Percentiles rank a stretch among this genome's conserved stretches.
phyloP scores from a whole-genome alignment of 441 rosid genomes.

The Brassica hybrid region DNA sequence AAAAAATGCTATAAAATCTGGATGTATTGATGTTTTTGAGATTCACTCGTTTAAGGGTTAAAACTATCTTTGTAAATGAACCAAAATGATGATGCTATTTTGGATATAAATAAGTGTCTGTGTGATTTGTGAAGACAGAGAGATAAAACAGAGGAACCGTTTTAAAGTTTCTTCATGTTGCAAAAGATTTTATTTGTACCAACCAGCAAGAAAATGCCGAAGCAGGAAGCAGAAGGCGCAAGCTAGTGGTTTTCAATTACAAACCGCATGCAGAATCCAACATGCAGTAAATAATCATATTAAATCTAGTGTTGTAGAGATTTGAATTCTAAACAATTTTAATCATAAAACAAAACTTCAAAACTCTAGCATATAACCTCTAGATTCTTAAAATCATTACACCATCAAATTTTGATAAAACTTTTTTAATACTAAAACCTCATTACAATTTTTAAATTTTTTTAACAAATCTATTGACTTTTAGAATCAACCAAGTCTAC shows the following conservation, averaged over 20 bases:
- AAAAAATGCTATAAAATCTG: neutral
- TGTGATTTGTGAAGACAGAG: neutral
- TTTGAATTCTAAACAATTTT: no score
- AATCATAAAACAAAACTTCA: no score
- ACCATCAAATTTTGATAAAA: no score
- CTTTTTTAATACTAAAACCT: no score
- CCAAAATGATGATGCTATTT: slow-evolving; percentile 1
- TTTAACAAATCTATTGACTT: no score
- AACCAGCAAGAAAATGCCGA: neutral
- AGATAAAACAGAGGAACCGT: neutral
- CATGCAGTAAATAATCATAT: no score
- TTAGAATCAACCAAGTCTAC: no score
- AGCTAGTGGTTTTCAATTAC: neutral
- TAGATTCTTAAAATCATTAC: no score
- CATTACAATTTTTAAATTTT: no score
- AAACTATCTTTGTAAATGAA: slow-evolving; percentile 2
- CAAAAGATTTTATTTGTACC: neutral
- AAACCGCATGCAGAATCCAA: no score
- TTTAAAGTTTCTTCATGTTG: neutral
- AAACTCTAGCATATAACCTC: no score
- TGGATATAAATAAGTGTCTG: neutral
- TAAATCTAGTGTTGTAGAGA: no score
- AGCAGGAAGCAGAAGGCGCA: neutral
- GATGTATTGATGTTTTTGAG: neutral
- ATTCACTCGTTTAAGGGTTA: neutral